These are phyloP conservation scores for Gastrolobium bilobum DNA, from an alignment of 306 rosid genomes.

Conservation along the genomic window DNA sequence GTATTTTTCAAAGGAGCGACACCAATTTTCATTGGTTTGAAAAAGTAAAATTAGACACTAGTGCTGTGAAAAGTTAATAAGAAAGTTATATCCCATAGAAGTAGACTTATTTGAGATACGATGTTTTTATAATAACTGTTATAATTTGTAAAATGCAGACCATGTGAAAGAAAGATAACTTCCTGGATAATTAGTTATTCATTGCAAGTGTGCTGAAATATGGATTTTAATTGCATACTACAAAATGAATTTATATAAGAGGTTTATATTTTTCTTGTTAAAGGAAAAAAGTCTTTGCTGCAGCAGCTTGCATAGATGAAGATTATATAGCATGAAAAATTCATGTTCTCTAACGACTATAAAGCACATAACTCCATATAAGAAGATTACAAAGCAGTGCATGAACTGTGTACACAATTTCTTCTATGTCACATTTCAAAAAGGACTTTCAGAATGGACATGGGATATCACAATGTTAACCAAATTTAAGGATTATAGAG, in stretches of 20 bases:
- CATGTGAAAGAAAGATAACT: constrained; percentile 3
- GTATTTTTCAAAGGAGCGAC: constrained; percentile 8
- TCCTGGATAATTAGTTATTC: neutral
- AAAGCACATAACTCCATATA: too few relatives aligned
- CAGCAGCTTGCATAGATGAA: too few relatives aligned
- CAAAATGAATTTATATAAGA: constrained; percentile 73
- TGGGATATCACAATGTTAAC: too few relatives aligned
- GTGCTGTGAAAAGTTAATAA: neutral
- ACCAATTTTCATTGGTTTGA: neutral
- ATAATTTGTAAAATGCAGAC: constrained; percentile 17
- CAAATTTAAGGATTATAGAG: too few relatives aligned
- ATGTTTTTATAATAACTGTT: neutral
- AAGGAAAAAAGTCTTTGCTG: too few relatives aligned
- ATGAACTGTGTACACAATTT: too few relatives aligned
- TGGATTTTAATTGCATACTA: constrained; percentile 27
- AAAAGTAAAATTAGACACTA: neutral
- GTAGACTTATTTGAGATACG: neutral
- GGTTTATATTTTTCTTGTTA: too few relatives aligned
- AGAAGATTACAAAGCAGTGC: too few relatives aligned
- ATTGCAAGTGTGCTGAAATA: neutral
- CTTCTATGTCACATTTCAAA: too few relatives aligned
- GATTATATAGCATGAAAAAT: too few relatives aligned
- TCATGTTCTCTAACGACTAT: too few relatives aligned
- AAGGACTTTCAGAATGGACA: too few relatives aligned
- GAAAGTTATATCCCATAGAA: neutral